phyloP scores from a whole-genome alignment of 2,329 filamentous ascomycete species.

The Aspergillus chevalieri region DNA sequence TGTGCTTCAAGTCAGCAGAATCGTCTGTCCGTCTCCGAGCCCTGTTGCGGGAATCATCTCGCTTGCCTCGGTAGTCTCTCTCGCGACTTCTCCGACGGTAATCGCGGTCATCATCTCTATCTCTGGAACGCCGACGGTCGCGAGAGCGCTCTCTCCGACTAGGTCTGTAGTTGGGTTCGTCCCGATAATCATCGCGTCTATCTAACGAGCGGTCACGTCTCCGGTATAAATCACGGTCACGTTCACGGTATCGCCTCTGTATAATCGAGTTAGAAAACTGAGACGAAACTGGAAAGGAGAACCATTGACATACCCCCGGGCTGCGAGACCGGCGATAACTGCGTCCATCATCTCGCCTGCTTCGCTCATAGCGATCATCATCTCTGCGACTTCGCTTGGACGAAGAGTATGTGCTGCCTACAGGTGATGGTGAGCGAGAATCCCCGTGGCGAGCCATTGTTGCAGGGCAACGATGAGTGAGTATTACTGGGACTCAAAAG shows the following conservation, averaged over 20 bases:
- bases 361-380: slow-evolving; percentile 48
- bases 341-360: slow-evolving; percentile 47
- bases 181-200: slow-evolving; percentile 40
- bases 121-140: slow-evolving; percentile 58
- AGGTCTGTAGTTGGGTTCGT: slow-evolving; percentile 60
- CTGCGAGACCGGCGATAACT: slow-evolving; percentile 43
- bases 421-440: slow-evolving; percentile 84
- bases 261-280: background rate
- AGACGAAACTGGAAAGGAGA: background rate
- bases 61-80: slow-evolving; percentile 61
- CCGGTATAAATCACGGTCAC: slow-evolving; percentile 53
- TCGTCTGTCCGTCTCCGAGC: slow-evolving; percentile 59
- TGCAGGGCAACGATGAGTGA: slow-evolving; percentile 49
- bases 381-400: slow-evolving; percentile 58
- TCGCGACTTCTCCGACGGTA: slow-evolving; percentile 61
- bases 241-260: slow-evolving; percentile 49
- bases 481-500: slow-evolving; percentile 39
- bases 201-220: slow-evolving; percentile 64
- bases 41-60: slow-evolving; percentile 67
- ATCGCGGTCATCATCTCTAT: slow-evolving; percentile 52
- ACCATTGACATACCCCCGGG: slow-evolving; percentile 38
- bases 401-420: slow-evolving; percentile 74
- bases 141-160: slow-evolving; percentile 56
- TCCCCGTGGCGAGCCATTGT: slow-evolving; percentile 57
- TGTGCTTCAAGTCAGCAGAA: slow-evolving; percentile 64